Evolutionary conservation across 2,329 filamentous ascomycete genomes (phyloP).

Genomic region (Plectosphaerella cucumerina): DNA sequence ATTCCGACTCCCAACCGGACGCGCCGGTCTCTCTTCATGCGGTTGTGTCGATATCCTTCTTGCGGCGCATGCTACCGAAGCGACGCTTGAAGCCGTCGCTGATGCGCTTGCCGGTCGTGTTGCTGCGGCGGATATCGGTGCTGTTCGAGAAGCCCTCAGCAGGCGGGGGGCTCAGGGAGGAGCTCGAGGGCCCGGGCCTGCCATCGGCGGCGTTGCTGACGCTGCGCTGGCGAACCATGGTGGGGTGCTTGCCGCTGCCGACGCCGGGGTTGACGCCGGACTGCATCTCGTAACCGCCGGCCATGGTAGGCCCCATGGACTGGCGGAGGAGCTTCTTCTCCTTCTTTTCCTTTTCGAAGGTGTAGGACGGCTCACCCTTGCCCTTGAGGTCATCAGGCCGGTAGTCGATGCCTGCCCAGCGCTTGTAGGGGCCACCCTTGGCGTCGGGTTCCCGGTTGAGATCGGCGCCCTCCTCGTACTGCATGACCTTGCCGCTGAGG

Average conservation of each 20-base stretch:
- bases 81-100: slow-evolving; percentile 49
- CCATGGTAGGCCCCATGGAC: slow-evolving; percentile 23
- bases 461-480: slow-evolving; percentile 83
- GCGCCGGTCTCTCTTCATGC: not conserved
- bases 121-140: slow-evolving; percentile 28
- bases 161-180: slow-evolving; percentile 9
- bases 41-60: slow-evolving; percentile 23
- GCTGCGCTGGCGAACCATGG: slow-evolving; percentile 36
- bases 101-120: slow-evolving; percentile 39
- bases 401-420: slow-evolving; percentile 68
- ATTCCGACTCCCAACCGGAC: too few species aligned
- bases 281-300: slow-evolving; percentile 46
- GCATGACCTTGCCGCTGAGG: slow-evolving; percentile 62
- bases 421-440: slow-evolving; percentile 69
- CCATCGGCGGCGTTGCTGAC: slow-evolving; percentile 31
- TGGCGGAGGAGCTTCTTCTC: slow-evolving; percentile 39
- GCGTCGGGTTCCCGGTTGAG: slow-evolving; percentile 71
- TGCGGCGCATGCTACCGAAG: slow-evolving; percentile 48
- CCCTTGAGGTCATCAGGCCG: slow-evolving; percentile 75
- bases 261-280: slow-evolving; percentile 19
- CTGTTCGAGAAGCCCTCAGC: slow-evolving; percentile 13
- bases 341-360: slow-evolving; percentile 64
- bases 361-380: slow-evolving; percentile 74
- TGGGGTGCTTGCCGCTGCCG: slow-evolving; percentile 16
- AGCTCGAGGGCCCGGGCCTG: slow-evolving; percentile 14